These are phyloP conservation scores for Colletotrichum sp. DNA, from an alignment of 2,329 filamentous ascomycete genomes.

Conservation along the genomic window DNA sequence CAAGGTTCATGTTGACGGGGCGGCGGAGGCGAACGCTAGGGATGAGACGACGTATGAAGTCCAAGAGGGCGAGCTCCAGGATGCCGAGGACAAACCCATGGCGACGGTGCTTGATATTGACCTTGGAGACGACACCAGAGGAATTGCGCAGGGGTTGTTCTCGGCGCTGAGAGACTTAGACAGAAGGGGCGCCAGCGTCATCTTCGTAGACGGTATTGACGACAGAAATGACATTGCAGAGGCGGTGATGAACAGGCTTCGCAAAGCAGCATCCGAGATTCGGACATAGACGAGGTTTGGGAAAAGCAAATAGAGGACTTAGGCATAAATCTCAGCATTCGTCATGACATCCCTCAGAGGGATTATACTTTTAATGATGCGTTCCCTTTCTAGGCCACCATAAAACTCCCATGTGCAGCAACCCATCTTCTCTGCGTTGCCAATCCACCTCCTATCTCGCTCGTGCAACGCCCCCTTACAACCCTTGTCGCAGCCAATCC, in stretches of 20 bases:
- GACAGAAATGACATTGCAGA: conserved; percentile 83
- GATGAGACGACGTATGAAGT: conserved; percentile 43
- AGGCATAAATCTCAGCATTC: conserved; percentile 23
- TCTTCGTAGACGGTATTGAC: conserved; percentile 88
- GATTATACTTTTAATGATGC: conserved; percentile 23
- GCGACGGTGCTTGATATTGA: conserved; percentile 70
- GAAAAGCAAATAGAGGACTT: conserved; percentile 2
- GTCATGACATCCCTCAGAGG: conserved; percentile 13
- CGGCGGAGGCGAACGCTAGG: conserved; percentile 23
- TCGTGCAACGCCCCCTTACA: conserved; percentile 49
- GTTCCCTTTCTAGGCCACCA: conserved; percentile 21
- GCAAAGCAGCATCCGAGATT: conserved; percentile 75
- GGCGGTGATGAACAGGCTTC: conserved; percentile 83
- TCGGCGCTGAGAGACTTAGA: conserved; percentile 87
- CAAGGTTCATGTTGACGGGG: conserved; percentile 29
- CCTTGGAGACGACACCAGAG: conserved; percentile 72
- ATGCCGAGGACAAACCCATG: conserved; percentile 33
- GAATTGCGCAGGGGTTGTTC: conserved; percentile 87
- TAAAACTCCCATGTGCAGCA: conserved; percentile 19
- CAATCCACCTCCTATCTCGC: background rate
- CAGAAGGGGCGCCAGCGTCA: conserved; percentile 76
- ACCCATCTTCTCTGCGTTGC: background rate
- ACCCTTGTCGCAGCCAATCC: conserved; percentile 86
- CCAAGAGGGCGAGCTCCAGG: conserved; percentile 42
- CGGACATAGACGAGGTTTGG: conserved; percentile 44